These are phyloP conservation scores for Veloporphyrellus conicus DNA, from an alignment of 1,284 basidiomycete genomes.

Conservation along the genomic window DNA sequence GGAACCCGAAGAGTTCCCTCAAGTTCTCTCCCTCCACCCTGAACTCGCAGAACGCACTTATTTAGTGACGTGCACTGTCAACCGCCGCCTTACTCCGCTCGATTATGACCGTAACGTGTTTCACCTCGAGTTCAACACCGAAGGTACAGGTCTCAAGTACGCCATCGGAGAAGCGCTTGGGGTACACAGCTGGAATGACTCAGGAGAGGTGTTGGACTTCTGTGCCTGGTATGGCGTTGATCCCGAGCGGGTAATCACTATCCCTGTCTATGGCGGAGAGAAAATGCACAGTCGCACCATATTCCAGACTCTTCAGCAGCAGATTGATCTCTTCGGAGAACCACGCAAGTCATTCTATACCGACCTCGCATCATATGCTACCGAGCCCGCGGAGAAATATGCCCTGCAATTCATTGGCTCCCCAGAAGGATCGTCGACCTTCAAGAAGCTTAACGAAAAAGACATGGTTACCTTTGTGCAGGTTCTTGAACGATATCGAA, in stretches of 20 bases:
- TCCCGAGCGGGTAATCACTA: conserved; percentile 76
- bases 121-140: conserved; percentile 94
- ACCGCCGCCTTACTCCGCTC: conserved; percentile 87
- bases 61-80: conserved; percentile 91
- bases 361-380: conserved; percentile 78
- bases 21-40: conserved; percentile 74
- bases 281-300: conserved; percentile 85
- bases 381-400: conserved; percentile 68
- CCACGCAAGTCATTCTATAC: conserved; percentile 96
- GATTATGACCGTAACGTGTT: conserved; percentile 99
- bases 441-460: conserved; percentile 93
- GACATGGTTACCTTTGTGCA: conserved; percentile 96
- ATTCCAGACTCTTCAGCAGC: conserved; percentile 93
- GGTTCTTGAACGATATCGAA: conserved; percentile 75
- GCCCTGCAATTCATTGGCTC: conserved; percentile 91
- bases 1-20: conserved; percentile 43
- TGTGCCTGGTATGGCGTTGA: conserved; percentile 90
- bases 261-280: conserved; percentile 64
- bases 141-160: conserved; percentile 91
- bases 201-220: conserved; percentile 83
- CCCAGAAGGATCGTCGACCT: conserved; percentile 85
- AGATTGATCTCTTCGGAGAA: conserved; percentile 93
- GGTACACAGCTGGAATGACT: conserved; percentile 97
- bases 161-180: conserved; percentile 96
- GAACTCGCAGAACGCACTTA: conserved; percentile 88